These are phyloP conservation scores for Chlamydomonas schloesseri DNA, from an alignment of 139 green algal genomes.

Conservation along the genomic window DNA sequence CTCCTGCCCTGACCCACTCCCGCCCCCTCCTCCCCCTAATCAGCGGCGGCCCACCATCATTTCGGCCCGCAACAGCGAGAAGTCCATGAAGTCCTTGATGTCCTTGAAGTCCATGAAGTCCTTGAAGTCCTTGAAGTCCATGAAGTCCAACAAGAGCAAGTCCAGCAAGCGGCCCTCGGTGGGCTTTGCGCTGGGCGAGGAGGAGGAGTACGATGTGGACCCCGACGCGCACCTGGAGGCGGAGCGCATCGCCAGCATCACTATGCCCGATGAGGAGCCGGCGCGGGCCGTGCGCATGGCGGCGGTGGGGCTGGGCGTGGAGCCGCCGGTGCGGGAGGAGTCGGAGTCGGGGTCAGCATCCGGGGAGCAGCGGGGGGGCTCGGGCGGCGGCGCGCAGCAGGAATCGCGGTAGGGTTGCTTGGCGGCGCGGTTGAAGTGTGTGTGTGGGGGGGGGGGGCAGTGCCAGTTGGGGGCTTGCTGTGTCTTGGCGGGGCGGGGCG, in stretches of 20 bases:
- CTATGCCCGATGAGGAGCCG: not conserved
- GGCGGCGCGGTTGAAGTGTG: too few species aligned
- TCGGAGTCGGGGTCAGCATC: too few species aligned
- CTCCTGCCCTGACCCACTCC: too few species aligned
- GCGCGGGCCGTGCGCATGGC: not conserved
- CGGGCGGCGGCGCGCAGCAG: too few species aligned
- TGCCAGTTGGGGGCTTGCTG: too few species aligned
- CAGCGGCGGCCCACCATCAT: not conserved
- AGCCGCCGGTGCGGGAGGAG: too few species aligned
- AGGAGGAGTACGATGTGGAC: not conserved
- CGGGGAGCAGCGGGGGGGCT: not conserved
- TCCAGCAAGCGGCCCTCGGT: conserved; percentile 2
- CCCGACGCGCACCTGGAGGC: not conserved
- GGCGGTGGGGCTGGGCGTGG: too few species aligned
- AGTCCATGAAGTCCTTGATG: too few species aligned
- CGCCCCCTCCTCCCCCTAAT: not conserved
- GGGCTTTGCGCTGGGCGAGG: conserved; percentile 7
- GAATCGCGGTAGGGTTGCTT: too few species aligned
- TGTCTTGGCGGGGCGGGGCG: too few species aligned
- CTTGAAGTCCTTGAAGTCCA: too few species aligned
- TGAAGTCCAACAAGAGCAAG: not conserved
- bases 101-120: conserved; percentile 13
- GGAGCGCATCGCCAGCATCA: not conserved
- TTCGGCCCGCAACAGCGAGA: not conserved
- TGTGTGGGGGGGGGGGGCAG: too few species aligned